Evolutionary conservation across 441 rosid genomes (phyloP).

Genomic region (Euphorbia celastroides): DNA sequence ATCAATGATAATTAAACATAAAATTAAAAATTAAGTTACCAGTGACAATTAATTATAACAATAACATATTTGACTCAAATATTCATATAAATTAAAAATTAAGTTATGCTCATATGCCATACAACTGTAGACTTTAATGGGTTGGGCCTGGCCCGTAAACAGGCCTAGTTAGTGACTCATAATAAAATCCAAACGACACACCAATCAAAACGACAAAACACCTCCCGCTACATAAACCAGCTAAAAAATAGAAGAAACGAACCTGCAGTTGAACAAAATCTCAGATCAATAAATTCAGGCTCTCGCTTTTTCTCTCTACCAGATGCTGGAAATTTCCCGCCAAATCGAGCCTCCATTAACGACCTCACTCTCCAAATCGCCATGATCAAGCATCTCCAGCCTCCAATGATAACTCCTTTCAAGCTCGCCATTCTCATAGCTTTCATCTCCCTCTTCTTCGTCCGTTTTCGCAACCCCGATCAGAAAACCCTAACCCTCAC

Average conservation of each 20-base stretch:
- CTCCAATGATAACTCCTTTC: conserved; percentile 16
- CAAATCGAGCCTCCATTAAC: conserved; percentile 23
- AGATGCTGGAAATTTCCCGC: conserved; percentile 47
- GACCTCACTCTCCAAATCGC: conserved; percentile 9
- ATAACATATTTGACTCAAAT: no score
- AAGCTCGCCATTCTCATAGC: conserved; percentile 30
- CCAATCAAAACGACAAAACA: neutral
- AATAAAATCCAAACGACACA: no score
- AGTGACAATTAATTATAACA: no score
- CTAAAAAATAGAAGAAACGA: neutral
- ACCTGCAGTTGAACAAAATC: neutral
- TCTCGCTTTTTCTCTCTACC: conserved; percentile 5
- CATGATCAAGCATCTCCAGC: conserved; percentile 23
- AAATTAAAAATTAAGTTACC: no score
- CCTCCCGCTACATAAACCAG: neutral
- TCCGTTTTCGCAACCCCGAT: conserved; percentile 31
- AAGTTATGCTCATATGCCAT: no score
- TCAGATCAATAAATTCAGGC: neutral
- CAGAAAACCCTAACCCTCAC: conserved; percentile 27
- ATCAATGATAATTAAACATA: no score
- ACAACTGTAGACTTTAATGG: no score
- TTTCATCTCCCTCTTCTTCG: conserved; percentile 38
- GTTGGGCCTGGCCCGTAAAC: no score
- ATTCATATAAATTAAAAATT: no score
- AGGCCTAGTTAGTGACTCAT: no score